Percentiles rank a stretch among this genome's conserved stretches.
Evolutionary conservation across 352 stramenopile genomes (phyloP).

Genomic region (Globisporangium canariense): DNA sequence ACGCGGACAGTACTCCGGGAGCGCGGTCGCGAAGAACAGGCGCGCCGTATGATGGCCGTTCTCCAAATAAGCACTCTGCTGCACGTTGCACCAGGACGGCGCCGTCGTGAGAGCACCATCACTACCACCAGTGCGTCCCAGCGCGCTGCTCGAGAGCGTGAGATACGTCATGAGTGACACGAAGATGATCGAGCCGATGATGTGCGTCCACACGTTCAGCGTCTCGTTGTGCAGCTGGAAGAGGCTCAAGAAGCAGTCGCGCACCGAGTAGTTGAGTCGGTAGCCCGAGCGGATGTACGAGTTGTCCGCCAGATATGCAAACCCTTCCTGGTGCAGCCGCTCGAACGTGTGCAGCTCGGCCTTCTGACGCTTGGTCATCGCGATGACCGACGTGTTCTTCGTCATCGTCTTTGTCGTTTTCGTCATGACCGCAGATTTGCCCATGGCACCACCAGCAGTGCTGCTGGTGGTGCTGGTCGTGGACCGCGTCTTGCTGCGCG

Average conservation of each 20-base stretch:
- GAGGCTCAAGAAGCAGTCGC: constrained; percentile 74
- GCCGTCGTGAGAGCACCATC: constrained; percentile 12
- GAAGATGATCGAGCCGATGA: constrained; percentile 85
- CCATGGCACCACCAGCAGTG: neutral
- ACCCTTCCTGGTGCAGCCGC: constrained; percentile 71
- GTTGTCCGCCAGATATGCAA: constrained; percentile 81
- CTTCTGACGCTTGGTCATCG: constrained; percentile 4
- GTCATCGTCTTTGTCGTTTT: constrained; percentile 12
- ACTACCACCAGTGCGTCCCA: constrained; percentile 18
- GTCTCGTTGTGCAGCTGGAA: constrained; percentile 90
- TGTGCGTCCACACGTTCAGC: constrained; percentile 87
- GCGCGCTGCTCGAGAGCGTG: constrained; percentile 46
- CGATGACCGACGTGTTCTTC: constrained; percentile 10
- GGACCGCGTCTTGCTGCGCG: constrained; percentile 14
- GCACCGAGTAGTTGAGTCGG: constrained; percentile 76
- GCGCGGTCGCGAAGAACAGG: constrained; percentile 33
- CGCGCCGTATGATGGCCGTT: constrained; percentile 49
- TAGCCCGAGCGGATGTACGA: constrained; percentile 87
- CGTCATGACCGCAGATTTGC: neutral
- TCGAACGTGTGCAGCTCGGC: constrained; percentile 68
- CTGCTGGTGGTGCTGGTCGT: constrained; percentile 4
- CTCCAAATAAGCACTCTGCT: constrained; percentile 33
- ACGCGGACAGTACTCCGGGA: constrained; percentile 44
- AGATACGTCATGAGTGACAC: constrained; percentile 75
- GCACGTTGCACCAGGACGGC: constrained; percentile 31